Percentiles rank a stretch among this genome's conserved stretches.
These are phyloP conservation scores for Neurospora sp. DNA, from an alignment of 495 filamentous ascomycete species.

Conservation along the genomic window DNA sequence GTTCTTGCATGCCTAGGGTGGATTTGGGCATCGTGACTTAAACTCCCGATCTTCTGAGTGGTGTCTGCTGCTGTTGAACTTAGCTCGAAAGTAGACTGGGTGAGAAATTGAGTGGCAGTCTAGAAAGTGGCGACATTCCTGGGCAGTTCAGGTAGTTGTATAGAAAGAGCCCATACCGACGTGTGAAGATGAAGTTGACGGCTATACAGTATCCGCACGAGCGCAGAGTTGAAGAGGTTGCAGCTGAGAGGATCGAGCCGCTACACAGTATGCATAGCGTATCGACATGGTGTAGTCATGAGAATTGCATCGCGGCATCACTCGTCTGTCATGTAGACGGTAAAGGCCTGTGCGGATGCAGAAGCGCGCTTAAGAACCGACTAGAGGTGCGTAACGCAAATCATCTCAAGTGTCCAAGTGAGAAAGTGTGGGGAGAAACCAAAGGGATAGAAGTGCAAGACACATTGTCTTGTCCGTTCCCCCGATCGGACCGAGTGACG, in stretches of 20 bases:
- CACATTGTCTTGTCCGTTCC: neutral
- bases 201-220: neutral
- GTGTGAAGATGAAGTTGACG: neutral
- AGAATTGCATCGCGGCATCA: neutral
- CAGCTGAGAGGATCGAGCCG: neutral
- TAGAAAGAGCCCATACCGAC: neutral
- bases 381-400: neutral
- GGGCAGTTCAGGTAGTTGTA: neutral
- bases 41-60: neutral
- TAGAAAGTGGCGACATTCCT: neutral
- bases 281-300: neutral
- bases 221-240: neutral
- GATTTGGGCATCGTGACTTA: neutral
- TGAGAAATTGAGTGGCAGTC: neutral
- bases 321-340: neutral
- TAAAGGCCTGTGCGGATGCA: neutral
- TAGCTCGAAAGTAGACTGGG: neutral
- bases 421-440: neutral
- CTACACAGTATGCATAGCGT: neutral
- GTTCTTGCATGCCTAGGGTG: neutral
- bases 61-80: neutral
- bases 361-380: neutral
- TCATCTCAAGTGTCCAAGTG: neutral
- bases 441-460: neutral
- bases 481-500: neutral